Evolutionary conservation across 345 rosid genomes (phyloP).

Genomic region (Noccaea caerulescens): DNA sequence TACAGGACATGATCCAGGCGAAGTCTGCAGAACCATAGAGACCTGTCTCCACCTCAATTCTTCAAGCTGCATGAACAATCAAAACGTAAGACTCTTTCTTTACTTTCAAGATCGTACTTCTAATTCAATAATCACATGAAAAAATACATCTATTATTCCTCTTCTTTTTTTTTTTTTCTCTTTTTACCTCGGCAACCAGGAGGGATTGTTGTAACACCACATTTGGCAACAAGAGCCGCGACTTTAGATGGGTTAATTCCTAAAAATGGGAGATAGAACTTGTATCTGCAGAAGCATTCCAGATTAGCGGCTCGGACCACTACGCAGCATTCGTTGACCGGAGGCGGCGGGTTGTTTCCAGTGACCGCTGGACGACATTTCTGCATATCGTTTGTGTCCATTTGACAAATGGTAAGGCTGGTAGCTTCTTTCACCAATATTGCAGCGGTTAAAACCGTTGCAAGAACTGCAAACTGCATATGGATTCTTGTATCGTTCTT

Average conservation of each 20-base stretch:
- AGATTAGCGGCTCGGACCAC: conserved; percentile 47
- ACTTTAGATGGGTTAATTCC: conserved; percentile 54
- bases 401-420: conserved; percentile 44
- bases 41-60: conserved; percentile 3
- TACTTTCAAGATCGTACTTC: conserved; percentile 19
- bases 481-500: conserved; percentile 22
- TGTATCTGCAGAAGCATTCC: conserved; percentile 56
- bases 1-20: conserved; percentile 6
- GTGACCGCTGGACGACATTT: conserved; percentile 56
- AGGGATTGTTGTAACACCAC: conserved; percentile 47
- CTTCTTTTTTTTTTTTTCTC: not conserved
- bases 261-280: conserved; percentile 48
- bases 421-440: conserved; percentile 35
- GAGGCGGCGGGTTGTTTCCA: conserved; percentile 52
- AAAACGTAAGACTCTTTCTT: conserved; percentile 21
- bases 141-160: too few species aligned
- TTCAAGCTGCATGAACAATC: conserved; percentile 28
- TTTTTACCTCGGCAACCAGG: conserved; percentile 46
- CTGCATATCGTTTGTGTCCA: conserved; percentile 45
- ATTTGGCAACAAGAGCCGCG: conserved; percentile 52
- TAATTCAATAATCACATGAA: not conserved
- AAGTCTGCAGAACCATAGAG: not conserved
- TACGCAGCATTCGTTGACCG: conserved; percentile 52
- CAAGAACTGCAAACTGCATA: conserved; percentile 29
- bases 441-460: conserved; percentile 31